Evolutionary conservation across 2,329 filamentous ascomycete species (phyloP).

Genomic region (Dichotomopilus funicola): DNA sequence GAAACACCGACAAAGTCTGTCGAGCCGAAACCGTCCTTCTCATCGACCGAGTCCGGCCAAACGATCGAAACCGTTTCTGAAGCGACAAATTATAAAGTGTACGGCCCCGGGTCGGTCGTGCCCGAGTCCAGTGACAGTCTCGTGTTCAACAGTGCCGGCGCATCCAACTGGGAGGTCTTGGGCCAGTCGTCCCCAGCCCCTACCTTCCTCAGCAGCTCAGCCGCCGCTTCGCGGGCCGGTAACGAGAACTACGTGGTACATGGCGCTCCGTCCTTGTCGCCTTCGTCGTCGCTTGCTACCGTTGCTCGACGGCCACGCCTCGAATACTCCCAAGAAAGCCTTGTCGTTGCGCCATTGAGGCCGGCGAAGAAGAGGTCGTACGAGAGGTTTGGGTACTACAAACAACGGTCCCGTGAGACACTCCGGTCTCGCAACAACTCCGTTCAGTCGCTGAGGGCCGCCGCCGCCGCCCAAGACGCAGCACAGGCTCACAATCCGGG

Average conservation of each 20-base stretch:
- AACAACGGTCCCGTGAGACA: constrained; percentile 46
- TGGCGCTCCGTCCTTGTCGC: constrained; percentile 37
- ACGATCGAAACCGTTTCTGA: constrained; percentile 43
- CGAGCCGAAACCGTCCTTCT: constrained; percentile 34
- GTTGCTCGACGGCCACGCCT: constrained; percentile 30
- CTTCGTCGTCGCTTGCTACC: constrained; percentile 33
- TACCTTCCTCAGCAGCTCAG: constrained; percentile 34
- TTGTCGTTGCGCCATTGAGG: constrained; percentile 50
- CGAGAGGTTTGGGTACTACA: constrained; percentile 44
- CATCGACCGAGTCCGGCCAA: constrained; percentile 28
- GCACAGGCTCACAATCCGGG: constrained; percentile 33
- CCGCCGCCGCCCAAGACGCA: constrained; percentile 43
- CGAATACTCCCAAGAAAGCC: constrained; percentile 55
- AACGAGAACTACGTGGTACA: constrained; percentile 50
- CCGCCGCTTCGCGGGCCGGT: constrained; percentile 29
- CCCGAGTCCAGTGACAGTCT: constrained; percentile 38
- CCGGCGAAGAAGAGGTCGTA: constrained; percentile 41
- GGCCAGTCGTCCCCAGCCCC: constrained; percentile 47
- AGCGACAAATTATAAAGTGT: constrained; percentile 49
- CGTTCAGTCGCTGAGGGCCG: constrained; percentile 44
- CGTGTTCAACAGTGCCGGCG: constrained; percentile 35
- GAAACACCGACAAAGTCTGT: constrained; percentile 20
- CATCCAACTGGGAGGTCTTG: constrained; percentile 47
- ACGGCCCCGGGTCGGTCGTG: constrained; percentile 35
- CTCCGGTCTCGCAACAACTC: constrained; percentile 39